These are phyloP conservation scores for Oehlia diaphana DNA, from an alignment of 192 early-diverging fungal species.

Conservation along the genomic window DNA sequence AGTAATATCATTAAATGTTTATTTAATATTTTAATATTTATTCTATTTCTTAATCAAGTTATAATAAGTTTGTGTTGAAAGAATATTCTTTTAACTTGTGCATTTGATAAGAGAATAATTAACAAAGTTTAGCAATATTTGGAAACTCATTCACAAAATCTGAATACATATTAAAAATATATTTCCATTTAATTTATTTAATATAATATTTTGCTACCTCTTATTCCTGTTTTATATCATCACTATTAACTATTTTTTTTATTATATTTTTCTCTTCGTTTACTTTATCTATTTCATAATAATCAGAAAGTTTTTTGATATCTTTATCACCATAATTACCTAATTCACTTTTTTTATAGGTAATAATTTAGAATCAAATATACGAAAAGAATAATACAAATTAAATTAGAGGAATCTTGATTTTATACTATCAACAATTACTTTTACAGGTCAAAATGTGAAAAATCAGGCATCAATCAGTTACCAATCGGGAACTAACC, in stretches of 20 bases:
- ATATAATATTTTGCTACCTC: neutral
- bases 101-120: neutral
- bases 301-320: neutral
- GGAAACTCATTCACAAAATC: neutral
- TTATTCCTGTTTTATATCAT: neutral
- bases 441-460: too few relatives aligned
- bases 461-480: too few relatives aligned
- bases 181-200: neutral
- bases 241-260: neutral
- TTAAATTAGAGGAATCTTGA: neutral
- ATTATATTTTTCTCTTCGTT: neutral
- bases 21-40: neutral
- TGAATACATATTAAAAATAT: neutral
- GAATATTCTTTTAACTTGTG: conserved; percentile 1
- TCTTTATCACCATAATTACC: too few relatives aligned
- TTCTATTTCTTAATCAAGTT: neutral
- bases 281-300: neutral
- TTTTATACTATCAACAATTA: neutral
- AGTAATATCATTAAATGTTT: neutral
- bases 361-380: neutral
- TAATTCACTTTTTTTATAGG: neutral
- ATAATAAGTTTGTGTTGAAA: neutral
- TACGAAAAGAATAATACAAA: neutral
- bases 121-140: neutral
- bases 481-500: too few relatives aligned